Base-by-base conservation (phyloP, 352 stramenopile species). In the Phytopythium montanum region DNA sequence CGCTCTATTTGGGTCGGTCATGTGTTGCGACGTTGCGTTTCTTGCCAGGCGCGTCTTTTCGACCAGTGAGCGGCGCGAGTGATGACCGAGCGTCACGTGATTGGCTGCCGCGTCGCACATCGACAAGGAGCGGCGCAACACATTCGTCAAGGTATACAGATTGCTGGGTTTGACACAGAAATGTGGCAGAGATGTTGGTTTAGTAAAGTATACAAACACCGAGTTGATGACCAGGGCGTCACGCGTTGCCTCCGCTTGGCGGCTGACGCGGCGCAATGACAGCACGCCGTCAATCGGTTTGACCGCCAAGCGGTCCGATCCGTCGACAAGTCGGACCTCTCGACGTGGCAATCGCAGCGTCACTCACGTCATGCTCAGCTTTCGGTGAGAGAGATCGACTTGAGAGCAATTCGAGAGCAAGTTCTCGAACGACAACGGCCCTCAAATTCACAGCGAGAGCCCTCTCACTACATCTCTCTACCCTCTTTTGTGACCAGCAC, bases 31-130 rank as follows among this genome's bases (percentile, higher is more conserved):
- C 12, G 29, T 48, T 46, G 36, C 38, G 36, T 58, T 58, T 58
- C 38, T 57, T 2, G 33, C n/a, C n/a, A n/a, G n/a, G n/a, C 5
- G 21, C 6, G 18, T 18, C 39, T 56, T 58, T 58, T 58, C 14
- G 36, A 38, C 52, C 52, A 58, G 52, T 58, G 52, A 29, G 52
- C 34, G 21, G 12, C 33, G 23, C 19, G 34, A 12, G 26, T 58
- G 52, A 58, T 36, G 26, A 16, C 7, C 31, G 13, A 38, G 38
- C 52, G 52, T 58, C 52, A 58, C 5, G 3, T 34, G 33, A 58
- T 49, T 58, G 52, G 52, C 33, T 58, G 33, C 45, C 45, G 25
- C 45, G 45, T 33, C 45, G 45, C 45, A 51, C 45, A 34, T 51
- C 25, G 16, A 49, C 16, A 7, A 49, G 42, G 21, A 29, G 21